Conservation (phyloP, 768 basidiomycete genomes). For the Sporobolomyces roseus region DNA sequence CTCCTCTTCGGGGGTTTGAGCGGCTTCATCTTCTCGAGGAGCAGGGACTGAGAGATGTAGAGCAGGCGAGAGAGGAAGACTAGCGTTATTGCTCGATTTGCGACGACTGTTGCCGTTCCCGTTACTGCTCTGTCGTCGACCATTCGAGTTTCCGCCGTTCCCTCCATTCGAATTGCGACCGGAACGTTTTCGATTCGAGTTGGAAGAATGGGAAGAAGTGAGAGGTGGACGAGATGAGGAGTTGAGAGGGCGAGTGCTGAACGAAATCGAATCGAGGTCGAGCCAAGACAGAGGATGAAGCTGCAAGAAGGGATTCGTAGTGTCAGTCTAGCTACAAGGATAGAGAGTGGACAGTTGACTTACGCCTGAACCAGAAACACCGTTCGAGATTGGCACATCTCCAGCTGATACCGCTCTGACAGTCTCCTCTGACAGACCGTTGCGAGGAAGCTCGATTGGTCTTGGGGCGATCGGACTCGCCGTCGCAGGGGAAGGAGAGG, state of each 20-base stretch:
- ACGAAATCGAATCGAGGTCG: conserved; percentile 38
- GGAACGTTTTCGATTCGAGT: neutral
- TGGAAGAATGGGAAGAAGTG: neutral
- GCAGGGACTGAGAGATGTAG: neutral
- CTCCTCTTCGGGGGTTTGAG: neutral
- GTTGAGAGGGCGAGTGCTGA: conserved; percentile 16
- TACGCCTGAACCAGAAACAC: neutral
- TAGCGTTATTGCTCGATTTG: conserved; percentile 11
- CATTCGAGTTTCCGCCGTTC: neutral
- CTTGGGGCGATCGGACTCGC: neutral
- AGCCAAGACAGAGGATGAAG: conserved; percentile 36
- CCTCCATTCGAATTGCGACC: conserved; percentile 14
- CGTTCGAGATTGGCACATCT: neutral
- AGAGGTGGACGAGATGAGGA: neutral
- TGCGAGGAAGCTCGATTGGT: neutral
- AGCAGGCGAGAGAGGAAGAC: neutral
- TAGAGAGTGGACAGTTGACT: neutral
- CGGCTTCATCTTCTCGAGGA: neutral
- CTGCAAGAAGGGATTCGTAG: conserved; percentile 6
- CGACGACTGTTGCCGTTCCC: conserved; percentile 8
- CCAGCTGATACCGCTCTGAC: neutral
- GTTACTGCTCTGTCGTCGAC: neutral
- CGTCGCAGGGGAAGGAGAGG: conserved; percentile 9
- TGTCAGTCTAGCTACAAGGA: neutral
- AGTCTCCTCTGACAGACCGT: neutral